Evolutionary conservation across 139 green algal genomes (phyloP).

Genomic region (Trebouxia sp.): DNA sequence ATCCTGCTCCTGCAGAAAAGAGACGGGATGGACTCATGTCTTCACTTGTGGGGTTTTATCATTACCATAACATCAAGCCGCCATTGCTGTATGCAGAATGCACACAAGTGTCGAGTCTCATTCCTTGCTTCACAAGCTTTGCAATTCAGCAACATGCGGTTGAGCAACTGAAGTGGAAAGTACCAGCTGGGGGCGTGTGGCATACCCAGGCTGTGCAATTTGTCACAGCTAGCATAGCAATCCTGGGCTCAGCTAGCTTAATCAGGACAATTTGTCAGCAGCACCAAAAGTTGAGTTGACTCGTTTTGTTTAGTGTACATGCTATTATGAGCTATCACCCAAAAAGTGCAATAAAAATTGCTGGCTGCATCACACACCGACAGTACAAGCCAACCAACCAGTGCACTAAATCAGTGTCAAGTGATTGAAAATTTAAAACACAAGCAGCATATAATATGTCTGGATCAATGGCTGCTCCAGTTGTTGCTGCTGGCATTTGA

Average conservation of each 20-base stretch:
- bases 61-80: background rate
- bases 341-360: no score
- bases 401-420: no score
- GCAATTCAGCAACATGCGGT: background rate
- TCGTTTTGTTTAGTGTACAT: no score
- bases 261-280: background rate
- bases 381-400: no score
- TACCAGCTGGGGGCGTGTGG: slow-evolving; percentile 1
- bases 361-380: no score
- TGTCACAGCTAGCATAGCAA: background rate
- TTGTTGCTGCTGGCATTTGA: no score
- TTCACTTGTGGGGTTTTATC: background rate
- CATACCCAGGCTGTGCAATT: background rate
- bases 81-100: background rate
- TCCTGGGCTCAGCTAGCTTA: background rate
- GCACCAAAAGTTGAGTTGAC: no score
- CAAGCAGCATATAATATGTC: no score
- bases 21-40: background rate
- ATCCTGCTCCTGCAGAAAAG: background rate
- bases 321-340: no score
- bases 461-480: no score
- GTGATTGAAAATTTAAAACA: no score
- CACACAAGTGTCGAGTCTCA: no score
- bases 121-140: background rate
- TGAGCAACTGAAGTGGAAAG: background rate